Base-by-base conservation (phyloP, 2,329 filamentous ascomycete species). In the Cercospora beticola region DNA sequence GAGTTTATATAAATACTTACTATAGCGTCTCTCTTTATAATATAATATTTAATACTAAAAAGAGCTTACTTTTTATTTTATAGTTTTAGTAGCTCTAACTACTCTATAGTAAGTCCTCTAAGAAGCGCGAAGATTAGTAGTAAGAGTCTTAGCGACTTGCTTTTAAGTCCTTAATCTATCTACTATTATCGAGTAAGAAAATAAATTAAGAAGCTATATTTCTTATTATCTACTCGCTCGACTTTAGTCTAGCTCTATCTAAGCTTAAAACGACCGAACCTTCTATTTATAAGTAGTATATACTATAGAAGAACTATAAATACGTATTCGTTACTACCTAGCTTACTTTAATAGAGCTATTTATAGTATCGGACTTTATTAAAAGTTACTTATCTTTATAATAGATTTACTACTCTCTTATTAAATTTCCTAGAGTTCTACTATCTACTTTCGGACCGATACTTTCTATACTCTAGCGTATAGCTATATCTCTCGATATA, bases 351-450 rank as follows among this genome's bases (percentile, higher is more conserved):
- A 23, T 43, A 1, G 63, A 71, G 21, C 23, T 60, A 4, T 16
- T 33, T 7, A 56, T 26, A 12, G 60, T 49, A 6, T n/a, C 46
- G 3, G 30, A 56, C 10, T 71, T 64, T 10, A 52, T 58, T 28
- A 64, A 58, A 40, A 30, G n/a, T 14, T 64, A n/a, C 33, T 46
- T 10, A 43, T 18, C 14, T n/a, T 31, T 8, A 18, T 30, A 2
- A 4, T 12, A 61, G 9, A 21, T 40, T 30, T 30, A 61, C 16
- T 59, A 67, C 10, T 72, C 69, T 2, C 79, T 90, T 0, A 81
- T 90, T 0, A 88, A 90, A 70, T 90, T 90, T 66, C 88, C 88
- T 0, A 86, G 85, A 36, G 79, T 90, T 4, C 76, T 90, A 2
- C 78, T 89, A 2, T 83, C 85, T 0, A 83, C 88, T 0, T 90